These are phyloP conservation scores for Hericium coralloides DNA, from an alignment of 768 basidiomycete genomes.

Conservation along the genomic window DNA sequence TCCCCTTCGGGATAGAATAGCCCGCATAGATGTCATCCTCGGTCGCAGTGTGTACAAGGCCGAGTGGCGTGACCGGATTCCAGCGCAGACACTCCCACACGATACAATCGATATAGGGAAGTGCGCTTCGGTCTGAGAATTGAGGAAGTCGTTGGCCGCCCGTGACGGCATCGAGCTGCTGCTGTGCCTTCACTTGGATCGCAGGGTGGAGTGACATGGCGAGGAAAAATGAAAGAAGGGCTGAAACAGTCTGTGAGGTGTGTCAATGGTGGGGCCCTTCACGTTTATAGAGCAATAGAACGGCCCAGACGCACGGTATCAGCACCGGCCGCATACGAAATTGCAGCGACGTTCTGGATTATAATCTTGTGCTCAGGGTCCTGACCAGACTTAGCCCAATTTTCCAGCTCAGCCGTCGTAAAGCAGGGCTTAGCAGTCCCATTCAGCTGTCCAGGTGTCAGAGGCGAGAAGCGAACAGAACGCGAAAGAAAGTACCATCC, in stretches of 20 bases:
- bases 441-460: neutral
- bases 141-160: conserved; percentile 37
- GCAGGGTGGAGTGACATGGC: conserved; percentile 47
- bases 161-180: conserved; percentile 41
- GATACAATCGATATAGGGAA: conserved; percentile 30
- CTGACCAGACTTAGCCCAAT: conserved; percentile 5
- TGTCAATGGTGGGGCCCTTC: neutral
- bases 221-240: conserved; percentile 40
- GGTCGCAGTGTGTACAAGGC: conserved; percentile 5
- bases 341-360: conserved; percentile 19
- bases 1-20: conserved; percentile 35
- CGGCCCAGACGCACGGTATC: conserved; percentile 19
- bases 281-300: neutral
- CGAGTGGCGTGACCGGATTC: conserved; percentile 33
- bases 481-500: conserved; percentile 25
- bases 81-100: conserved; percentile 29
- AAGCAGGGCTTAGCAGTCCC: neutral
- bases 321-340: conserved; percentile 33
- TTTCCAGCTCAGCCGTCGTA: neutral
- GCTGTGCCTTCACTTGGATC: conserved; percentile 38
- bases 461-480: neutral
- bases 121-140: conserved; percentile 31
- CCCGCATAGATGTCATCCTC: conserved; percentile 38
- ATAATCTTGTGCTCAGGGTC: conserved; percentile 33
- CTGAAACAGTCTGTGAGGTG: conserved; percentile 35